A percentile compares a stretch with the other conserved stretches of the same genome.
These are phyloP conservation scores for Candida stauntonica DNA, from an alignment of 805 yeast genomes.

Conservation along the genomic window DNA sequence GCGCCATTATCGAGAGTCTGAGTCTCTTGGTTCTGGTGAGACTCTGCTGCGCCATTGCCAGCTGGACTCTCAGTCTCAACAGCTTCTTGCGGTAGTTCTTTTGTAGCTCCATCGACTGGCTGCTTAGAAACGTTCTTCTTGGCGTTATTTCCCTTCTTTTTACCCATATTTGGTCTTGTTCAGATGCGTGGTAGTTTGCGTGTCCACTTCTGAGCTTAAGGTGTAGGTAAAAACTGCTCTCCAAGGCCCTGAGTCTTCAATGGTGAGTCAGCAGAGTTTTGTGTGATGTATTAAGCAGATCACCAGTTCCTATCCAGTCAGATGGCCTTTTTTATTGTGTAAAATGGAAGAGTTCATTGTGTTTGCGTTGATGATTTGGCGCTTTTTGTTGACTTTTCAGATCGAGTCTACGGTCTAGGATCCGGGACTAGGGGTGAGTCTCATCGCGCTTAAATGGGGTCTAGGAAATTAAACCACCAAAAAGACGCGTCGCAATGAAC, in stretches of 20 bases:
- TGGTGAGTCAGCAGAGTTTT: no score
- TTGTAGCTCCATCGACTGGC: not conserved
- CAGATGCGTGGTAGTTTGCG: no score
- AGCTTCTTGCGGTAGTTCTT: slow-evolving; percentile 1
- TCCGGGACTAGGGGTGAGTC: no score
- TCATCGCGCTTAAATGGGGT: not conserved
- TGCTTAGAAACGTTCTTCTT: slow-evolving; percentile 2
- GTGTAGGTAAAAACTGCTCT: no score
- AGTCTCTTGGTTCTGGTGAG: slow-evolving; percentile 8
- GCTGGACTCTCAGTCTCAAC: slow-evolving; percentile 5
- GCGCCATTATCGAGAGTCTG: slow-evolving; percentile 8
- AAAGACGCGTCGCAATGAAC: not conserved
- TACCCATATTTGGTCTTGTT: not conserved
- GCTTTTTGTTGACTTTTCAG: not conserved
- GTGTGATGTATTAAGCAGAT: no score
- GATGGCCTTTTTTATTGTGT: slow-evolving; percentile 3
- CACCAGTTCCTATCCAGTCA: no score
- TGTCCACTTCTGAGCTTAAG: no score
- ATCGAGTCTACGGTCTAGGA: not conserved
- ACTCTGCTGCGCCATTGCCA: slow-evolving; percentile 8
- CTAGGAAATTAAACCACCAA: not conserved
- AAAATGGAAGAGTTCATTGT: not conserved
- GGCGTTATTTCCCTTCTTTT: slow-evolving; percentile 1
- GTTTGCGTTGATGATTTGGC: not conserved
- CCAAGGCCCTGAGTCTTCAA: no score